Conservation (phyloP, 1,139 yeast genomes). For the Suhomyces maxii region DNA sequence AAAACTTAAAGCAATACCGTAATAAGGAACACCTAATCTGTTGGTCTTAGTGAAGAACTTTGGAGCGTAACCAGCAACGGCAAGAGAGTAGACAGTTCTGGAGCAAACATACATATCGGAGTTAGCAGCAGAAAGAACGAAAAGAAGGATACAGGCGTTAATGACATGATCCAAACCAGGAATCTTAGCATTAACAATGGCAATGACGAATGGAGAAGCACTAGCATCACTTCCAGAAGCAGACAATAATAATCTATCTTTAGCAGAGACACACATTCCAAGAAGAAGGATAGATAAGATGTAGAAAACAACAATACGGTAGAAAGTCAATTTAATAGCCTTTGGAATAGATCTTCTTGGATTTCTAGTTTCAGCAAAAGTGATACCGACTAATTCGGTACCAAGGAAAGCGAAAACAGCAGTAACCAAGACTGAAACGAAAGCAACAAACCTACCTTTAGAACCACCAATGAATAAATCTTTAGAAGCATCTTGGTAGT, state of each 20-base stretch:
- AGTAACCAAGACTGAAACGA: slow-evolving; percentile 64
- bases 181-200: slow-evolving; percentile 46
- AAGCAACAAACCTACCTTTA: slow-evolving; percentile 62
- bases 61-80: slow-evolving; percentile 48
- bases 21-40: slow-evolving; percentile 63
- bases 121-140: slow-evolving; percentile 49
- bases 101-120: slow-evolving; percentile 51
- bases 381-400: slow-evolving; percentile 67
- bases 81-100: slow-evolving; percentile 45
- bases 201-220: slow-evolving; percentile 74
- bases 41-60: slow-evolving; percentile 54
- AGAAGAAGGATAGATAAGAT: slow-evolving; percentile 62
- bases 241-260: slow-evolving; percentile 54
- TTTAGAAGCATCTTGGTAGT: slow-evolving; percentile 35
- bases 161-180: slow-evolving; percentile 46
- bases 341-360: slow-evolving; percentile 76
- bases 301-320: slow-evolving; percentile 74
- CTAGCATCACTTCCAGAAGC: slow-evolving; percentile 53
- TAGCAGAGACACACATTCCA: slow-evolving; percentile 75
- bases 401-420: slow-evolving; percentile 80
- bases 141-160: slow-evolving; percentile 46
- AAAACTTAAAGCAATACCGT: slow-evolving; percentile 37
- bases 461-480: slow-evolving; percentile 32
- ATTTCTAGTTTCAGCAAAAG: slow-evolving; percentile 75
- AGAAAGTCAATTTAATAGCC: slow-evolving; percentile 74